Evolutionary conservation across 2,329 filamentous ascomycete genomes (phyloP).

Genomic region (Exophiala dermatitidis): DNA sequence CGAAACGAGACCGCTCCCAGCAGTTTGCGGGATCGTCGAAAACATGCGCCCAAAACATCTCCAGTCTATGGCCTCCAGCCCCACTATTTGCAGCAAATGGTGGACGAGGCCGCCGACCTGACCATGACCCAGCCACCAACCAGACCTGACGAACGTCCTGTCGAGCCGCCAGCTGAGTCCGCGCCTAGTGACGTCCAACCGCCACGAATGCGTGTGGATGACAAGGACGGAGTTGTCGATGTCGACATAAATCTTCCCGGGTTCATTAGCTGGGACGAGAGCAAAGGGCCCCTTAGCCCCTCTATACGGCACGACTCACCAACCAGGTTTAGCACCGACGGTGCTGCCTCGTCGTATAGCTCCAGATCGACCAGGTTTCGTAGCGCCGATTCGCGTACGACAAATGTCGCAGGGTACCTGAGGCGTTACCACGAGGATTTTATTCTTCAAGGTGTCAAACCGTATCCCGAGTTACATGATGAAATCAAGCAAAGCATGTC

Average conservation of each 20-base stretch:
- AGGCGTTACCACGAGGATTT: conserved; percentile 54
- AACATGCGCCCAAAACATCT: conserved; percentile 11
- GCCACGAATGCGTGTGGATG: conserved; percentile 25
- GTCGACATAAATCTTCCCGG: conserved; percentile 52
- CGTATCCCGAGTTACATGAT: conserved; percentile 46
- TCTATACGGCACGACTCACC: conserved; percentile 13
- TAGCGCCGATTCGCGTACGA: conserved; percentile 28
- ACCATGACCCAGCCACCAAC: neutral
- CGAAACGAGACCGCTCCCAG: conserved; percentile 34
- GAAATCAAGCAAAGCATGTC: conserved; percentile 53
- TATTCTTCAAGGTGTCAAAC: conserved; percentile 51
- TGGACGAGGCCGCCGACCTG: conserved; percentile 28
- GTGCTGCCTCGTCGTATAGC: conserved; percentile 40
- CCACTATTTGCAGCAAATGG: conserved; percentile 38
- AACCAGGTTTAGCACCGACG: conserved; percentile 48
- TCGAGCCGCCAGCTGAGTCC: conserved; percentile 2
- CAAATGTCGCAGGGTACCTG: conserved; percentile 52
- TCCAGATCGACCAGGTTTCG: conserved; percentile 33
- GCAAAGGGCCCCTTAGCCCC: conserved; percentile 13
- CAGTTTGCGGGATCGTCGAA: conserved; percentile 13
- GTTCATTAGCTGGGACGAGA: conserved; percentile 37
- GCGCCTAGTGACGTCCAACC: conserved; percentile 9
- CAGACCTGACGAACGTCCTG: neutral
- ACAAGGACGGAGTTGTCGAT: conserved; percentile 54
- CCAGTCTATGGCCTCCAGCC: conserved; percentile 9